These are phyloP conservation scores for Aureobasidium sp. DNA, from an alignment of 2,329 filamentous ascomycete species.

Conservation along the genomic window DNA sequence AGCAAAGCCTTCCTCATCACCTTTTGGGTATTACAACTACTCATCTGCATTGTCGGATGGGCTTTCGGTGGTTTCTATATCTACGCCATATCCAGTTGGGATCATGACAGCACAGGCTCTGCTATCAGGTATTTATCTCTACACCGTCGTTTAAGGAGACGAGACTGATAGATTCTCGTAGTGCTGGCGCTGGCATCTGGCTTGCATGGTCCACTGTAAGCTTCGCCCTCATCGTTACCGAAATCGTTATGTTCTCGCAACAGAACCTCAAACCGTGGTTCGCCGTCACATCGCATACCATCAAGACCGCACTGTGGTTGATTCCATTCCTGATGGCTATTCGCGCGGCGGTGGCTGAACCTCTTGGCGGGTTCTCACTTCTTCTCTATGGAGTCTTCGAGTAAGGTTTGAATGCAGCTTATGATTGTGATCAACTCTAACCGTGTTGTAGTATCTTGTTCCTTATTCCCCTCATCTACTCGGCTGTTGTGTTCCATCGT, in stretches of 20 bases:
- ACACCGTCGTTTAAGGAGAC: neutral
- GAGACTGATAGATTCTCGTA: neutral
- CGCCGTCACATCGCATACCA: neutral
- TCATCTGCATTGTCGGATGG: neutral
- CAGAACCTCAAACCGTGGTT: neutral
- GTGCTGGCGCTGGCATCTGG: neutral
- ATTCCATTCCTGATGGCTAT: neutral
- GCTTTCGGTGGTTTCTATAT: neutral
- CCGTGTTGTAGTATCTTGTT: neutral
- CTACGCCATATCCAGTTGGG: neutral
- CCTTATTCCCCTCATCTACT: neutral
- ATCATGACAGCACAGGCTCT: neutral
- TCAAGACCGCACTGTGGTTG: conserved; percentile 9
- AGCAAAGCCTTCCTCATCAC: conserved; percentile 1
- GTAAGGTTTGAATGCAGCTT: neutral
- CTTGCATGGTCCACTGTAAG: neutral
- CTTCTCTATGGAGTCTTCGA: neutral
- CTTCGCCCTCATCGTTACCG: conserved; percentile 7
- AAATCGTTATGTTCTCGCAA: neutral
- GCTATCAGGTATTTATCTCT: neutral
- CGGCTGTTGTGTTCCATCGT: neutral
- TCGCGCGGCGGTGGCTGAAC: neutral
- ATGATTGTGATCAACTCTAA: neutral
- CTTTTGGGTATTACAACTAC: neutral
- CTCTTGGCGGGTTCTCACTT: neutral